A percentile compares a stretch with the other conserved stretches of the same genome.
phyloP scores from a whole-genome alignment of 768 basidiomycete genomes.

The Lactarius psammicola region DNA sequence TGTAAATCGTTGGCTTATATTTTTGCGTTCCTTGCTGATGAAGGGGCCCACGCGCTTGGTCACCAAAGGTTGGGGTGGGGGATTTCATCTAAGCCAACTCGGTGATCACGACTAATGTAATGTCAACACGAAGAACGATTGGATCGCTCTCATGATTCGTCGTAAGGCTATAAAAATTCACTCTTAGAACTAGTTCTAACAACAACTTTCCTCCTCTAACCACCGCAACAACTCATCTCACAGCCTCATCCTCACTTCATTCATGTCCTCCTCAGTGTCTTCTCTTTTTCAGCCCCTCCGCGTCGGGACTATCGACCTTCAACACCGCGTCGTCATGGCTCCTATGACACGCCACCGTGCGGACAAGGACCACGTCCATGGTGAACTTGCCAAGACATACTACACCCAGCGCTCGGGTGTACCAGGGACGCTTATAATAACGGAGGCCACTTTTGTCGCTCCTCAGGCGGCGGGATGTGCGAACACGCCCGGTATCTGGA shows the following conservation, averaged over 20 bases:
- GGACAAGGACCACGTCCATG: conserved; percentile 38
- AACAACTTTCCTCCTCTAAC: neutral
- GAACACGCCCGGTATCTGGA: conserved; percentile 64
- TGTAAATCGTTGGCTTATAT: too few species aligned
- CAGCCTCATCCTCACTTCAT: neutral
- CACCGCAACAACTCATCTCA: neutral
- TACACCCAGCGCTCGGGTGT: conserved; percentile 47
- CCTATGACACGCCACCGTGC: conserved; percentile 51
- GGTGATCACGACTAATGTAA: too few species aligned
- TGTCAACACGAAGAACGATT: neutral
- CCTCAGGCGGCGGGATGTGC: conserved; percentile 47
- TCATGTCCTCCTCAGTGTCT: conserved; percentile 9
- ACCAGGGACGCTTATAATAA: conserved; percentile 54
- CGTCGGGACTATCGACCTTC: conserved; percentile 43
- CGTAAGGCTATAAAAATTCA: neutral
- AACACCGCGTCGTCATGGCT: conserved; percentile 54
- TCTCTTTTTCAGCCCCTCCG: conserved; percentile 48
- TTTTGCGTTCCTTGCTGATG: too few species aligned
- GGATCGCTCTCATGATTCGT: neutral
- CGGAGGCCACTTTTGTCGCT: conserved; percentile 57
- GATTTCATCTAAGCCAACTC: neutral
- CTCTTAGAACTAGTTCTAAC: neutral
- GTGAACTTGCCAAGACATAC: conserved; percentile 43
- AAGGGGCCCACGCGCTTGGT: too few species aligned
- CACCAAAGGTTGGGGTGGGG: neutral